Base-by-base conservation (phyloP, 257 asterid species). In the Ballota nigra region DNA sequence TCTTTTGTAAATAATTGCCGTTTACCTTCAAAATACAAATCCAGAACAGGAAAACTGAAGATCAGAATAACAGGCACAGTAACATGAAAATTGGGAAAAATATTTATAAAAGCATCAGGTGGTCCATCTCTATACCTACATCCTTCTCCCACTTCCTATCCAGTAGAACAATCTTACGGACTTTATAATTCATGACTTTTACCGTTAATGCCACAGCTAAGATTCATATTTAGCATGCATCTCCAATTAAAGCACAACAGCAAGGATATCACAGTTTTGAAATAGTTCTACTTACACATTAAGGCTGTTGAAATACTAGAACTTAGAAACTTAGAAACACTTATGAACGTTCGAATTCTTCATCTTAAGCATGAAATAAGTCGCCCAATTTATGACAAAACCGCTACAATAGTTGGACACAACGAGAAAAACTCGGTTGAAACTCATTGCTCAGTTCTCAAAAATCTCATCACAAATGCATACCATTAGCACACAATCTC, bases 1-100 rank as follows among this genome's bases (percentile, higher is more conserved):
- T 89, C 98, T 73, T 81, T 86, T 33, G 92, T 77, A 77, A 95
- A 88, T 72, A 92, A 78, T 76, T 83, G 88, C 57, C 84, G 86
- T 66, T 79, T 75, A 53, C 99, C 99, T 87, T 74, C 65, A 74
- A 69, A 74, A 78, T 49, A 74, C 63, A 52, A 58, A 56, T 29
- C 19, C 8, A 66, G 51, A 63, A 45, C 47, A 78, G 23, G 58
- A 29, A 15, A n/a, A 41, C 20, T 19, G 56, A 71, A 41, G 58
- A 72, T 60, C 63, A 63, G 73, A 59, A 68, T 47, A 43, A 33
- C 38, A 36, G 26, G 71, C 18, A 70, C 20, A 22, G 45, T 59
- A 19, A 60, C 26, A 64, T 16, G n/a, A 24, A 43, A 57, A 38
- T 24, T 29, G 69, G 6, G 40, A 31, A 3, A 75, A 16, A 78